These are phyloP conservation scores for Haemoproteus tartakovskyi DNA, from an alignment of 169 alveolate genomes.

Conservation along the genomic window DNA sequence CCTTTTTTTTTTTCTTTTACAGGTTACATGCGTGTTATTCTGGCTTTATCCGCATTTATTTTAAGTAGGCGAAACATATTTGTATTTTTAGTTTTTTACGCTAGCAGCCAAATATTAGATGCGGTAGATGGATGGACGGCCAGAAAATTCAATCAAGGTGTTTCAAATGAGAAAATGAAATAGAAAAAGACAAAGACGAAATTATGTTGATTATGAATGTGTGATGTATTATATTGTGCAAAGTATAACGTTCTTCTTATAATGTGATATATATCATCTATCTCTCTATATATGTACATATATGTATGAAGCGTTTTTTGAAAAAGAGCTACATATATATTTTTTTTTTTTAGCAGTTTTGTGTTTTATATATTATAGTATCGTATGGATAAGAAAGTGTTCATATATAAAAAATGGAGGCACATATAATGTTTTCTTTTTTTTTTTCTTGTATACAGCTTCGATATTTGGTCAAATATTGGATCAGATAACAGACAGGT, in stretches of 20 bases:
- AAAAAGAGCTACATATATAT: not conserved
- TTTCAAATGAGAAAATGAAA: not conserved
- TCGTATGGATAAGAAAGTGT: not conserved
- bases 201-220: not conserved
- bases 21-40: constrained; percentile 58
- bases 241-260: too few species aligned
- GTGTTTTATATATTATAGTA: not conserved
- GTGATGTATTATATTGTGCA: too few species aligned
- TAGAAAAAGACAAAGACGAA: not conserved
- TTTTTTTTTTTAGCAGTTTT: not conserved
- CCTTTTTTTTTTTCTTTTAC: not conserved
- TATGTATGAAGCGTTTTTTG: not conserved
- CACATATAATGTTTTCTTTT: not conserved
- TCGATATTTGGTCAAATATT: constrained; percentile 56
- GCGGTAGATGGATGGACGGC: constrained; percentile 65
- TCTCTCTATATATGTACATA: constrained; percentile 4
- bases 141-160: constrained; percentile 54
- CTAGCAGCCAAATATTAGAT: constrained; percentile 38
- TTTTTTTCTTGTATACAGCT: constrained; percentile 14
- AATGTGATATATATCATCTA: too few species aligned
- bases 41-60: constrained; percentile 13
- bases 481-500: constrained; percentile 67
- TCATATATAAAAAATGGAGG: too few species aligned
- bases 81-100: constrained; percentile 13
- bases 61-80: constrained; percentile 9